Conservation (phyloP, 495 filamentous ascomycete genomes). For the Trichoderma erinaceum region DNA sequence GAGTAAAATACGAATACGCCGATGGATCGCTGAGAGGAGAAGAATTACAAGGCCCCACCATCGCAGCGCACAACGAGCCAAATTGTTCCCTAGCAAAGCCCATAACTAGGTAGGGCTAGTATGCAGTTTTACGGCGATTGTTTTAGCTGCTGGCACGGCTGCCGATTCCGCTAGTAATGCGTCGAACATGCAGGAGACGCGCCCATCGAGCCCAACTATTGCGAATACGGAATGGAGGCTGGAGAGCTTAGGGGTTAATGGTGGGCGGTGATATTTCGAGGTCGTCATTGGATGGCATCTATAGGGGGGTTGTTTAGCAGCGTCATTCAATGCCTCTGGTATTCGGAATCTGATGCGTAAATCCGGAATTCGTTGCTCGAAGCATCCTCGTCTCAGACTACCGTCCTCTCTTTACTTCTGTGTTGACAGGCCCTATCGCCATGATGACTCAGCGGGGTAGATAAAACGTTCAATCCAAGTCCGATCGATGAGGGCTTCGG, state of each 20-base stretch:
- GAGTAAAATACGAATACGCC: slow-evolving; percentile 8
- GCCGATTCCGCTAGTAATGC: not conserved
- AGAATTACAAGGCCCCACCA: not conserved
- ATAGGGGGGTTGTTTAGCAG: too few species aligned
- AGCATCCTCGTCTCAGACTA: too few species aligned
- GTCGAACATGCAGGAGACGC: not conserved
- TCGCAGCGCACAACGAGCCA: not conserved
- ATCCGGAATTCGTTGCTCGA: too few species aligned
- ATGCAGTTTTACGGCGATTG: not conserved
- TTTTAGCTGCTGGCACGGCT: not conserved
- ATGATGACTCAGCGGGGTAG: too few species aligned
- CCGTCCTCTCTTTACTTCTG: too few species aligned
- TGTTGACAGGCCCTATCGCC: too few species aligned
- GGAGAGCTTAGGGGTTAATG: not conserved
- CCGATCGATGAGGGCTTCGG: too few species aligned
- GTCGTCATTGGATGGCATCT: too few species aligned
- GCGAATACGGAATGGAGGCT: slow-evolving; percentile 8
- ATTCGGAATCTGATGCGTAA: too few species aligned
- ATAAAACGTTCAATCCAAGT: too few species aligned
- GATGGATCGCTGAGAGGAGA: not conserved
- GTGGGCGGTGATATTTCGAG: too few species aligned
- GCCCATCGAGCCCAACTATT: not conserved
- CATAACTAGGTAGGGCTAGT: not conserved
- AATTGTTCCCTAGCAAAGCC: not conserved
- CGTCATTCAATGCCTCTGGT: too few species aligned